Evolutionary conservation across 108 stramenopile species (phyloP), one percentile per base, ranked within the genome.

Genomic region (Nannochloropsis salina): DNA sequence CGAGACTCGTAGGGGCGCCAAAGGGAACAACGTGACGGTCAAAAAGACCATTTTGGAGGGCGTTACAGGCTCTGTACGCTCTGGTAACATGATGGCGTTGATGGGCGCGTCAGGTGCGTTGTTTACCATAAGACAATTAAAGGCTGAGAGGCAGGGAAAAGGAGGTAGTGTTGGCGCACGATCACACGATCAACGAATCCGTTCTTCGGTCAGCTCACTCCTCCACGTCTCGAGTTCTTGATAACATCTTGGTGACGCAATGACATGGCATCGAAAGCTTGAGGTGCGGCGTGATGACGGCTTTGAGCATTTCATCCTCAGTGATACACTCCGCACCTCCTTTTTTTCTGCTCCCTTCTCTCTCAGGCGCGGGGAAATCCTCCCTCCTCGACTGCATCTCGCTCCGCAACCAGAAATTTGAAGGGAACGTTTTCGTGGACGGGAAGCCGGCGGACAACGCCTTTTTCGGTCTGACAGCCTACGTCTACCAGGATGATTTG

Each of bases 401-500:
- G 15, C 61, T 74, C 20, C 61, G 61, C 20, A 74, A 74, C 6
- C 61, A 74, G 61, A 74, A 74, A 74, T 74, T 74, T 6, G 61
- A 74, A 2, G 61, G 61, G 20, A 4, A 74, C 6, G 61, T 74
- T n/a, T 74, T 74, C 6, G 61, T 74, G 61, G 61, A 74, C n/a
- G 61, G 61, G 6, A 74, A 74, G 61, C 61, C 61, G 3, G 61
- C 61, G 2, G 61, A 74, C 61, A 74, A 74, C 0, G n/a, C 61
- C 6, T 74, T 74, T n/a, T 74, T 74, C 61, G 61, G 61, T 74
- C 61, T 74, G 1, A 74, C 61, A n/a, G 84, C 20, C 42, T 85
- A 42, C 74, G 84, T 80, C 42, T 61, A 79, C 89, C 84, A 89
- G 89, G 89, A 90, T 22, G 89, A 90, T 51, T 21, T 90, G 43